These are phyloP conservation scores for Drosera capensis DNA, from an alignment of 148 eudicot species.

Conservation along the genomic window DNA sequence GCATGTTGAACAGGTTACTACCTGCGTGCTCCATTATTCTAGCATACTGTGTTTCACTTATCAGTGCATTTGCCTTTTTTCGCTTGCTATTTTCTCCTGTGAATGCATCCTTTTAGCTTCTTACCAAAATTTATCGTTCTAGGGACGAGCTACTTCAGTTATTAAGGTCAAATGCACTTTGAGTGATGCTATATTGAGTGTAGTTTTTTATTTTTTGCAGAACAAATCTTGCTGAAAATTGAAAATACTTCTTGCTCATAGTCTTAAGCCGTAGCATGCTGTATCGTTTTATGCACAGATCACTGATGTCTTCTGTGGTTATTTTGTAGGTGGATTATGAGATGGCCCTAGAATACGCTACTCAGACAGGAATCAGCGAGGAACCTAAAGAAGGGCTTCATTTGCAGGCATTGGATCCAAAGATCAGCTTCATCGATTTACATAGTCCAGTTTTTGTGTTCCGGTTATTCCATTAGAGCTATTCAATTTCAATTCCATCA, in stretches of 20 bases:
- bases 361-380: slow-evolving; percentile 82
- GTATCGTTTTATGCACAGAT: no score
- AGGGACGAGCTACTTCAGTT: no score
- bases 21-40: background rate
- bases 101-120: no score
- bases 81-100: background rate
- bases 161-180: no score
- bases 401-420: slow-evolving; percentile 40
- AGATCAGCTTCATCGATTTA: slow-evolving; percentile 38
- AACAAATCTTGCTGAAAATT: no score
- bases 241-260: no score
- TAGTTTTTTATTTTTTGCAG: no score
- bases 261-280: background rate
- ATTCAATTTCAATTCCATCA: no score
- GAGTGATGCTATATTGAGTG: no score
- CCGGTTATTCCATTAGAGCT: slow-evolving; percentile 50
- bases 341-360: slow-evolving; percentile 95
- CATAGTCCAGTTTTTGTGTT: slow-evolving; percentile 58
- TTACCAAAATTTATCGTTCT: no score
- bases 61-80: background rate
- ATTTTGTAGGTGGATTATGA: slow-evolving; percentile 70
- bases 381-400: slow-evolving; percentile 68
- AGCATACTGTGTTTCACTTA: background rate
- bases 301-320: no score
- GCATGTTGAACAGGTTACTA: slow-evolving; percentile 82